These are phyloP conservation scores for Metschnikowia henanensis DNA, from an alignment of 805 yeast species.

Conservation along the genomic window DNA sequence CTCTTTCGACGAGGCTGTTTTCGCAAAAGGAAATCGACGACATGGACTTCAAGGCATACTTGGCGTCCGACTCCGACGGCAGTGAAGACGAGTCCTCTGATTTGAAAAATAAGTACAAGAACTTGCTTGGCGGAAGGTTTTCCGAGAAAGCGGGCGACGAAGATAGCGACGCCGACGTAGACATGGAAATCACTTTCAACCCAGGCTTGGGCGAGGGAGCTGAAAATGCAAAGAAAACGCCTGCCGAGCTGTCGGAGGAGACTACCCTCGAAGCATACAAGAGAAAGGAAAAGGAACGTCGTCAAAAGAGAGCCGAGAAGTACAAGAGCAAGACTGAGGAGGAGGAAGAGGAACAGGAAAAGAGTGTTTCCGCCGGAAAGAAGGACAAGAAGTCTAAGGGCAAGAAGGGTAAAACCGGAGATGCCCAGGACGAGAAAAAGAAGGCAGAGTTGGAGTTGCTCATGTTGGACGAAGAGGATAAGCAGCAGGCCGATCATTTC, in stretches of 20 bases:
- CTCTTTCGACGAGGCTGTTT: constrained; percentile 76
- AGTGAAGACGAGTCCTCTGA: constrained; percentile 40
- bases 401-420: constrained; percentile 13
- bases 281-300: constrained; percentile 91
- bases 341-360: constrained; percentile 46
- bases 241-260: constrained; percentile 52
- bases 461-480: constrained; percentile 58
- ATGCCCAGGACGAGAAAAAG: constrained; percentile 21
- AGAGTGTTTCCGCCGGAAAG: constrained; percentile 14
- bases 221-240: constrained; percentile 30
- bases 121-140: constrained; percentile 49
- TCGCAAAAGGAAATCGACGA: constrained; percentile 86
- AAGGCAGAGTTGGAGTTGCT: constrained; percentile 73
- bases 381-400: constrained; percentile 28
- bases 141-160: constrained; percentile 32
- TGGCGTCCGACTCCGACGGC: constrained; percentile 57
- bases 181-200: constrained; percentile 94
- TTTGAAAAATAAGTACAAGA: constrained; percentile 59
- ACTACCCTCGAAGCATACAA: constrained; percentile 76
- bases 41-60: constrained; percentile 89
- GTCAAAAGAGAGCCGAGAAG: constrained; percentile 78
- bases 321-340: constrained; percentile 60
- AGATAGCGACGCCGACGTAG: constrained; percentile 61
- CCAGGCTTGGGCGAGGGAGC: constrained; percentile 62
- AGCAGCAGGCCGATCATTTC: constrained; percentile 59